Percentiles rank a stretch among this genome's conserved stretches.
These are phyloP conservation scores for Truncatella angustata DNA, from an alignment of 2,329 filamentous ascomycete genomes.

Conservation along the genomic window DNA sequence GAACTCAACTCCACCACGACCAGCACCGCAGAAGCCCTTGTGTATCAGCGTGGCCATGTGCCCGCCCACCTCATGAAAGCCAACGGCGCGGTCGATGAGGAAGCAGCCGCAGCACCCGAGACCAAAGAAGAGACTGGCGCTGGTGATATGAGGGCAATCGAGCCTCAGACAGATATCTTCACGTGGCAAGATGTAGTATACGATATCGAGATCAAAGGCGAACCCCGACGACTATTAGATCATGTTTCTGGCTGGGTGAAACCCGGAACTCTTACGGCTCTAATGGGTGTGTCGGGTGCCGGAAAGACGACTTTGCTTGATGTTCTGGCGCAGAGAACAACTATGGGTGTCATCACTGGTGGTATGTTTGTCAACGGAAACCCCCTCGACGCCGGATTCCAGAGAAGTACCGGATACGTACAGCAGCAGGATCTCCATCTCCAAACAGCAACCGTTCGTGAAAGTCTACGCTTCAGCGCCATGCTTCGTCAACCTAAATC, in stretches of 20 bases:
- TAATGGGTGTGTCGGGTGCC: constrained; percentile 71
- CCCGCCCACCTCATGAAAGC: constrained; percentile 38
- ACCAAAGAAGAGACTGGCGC: neutral
- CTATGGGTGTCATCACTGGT: constrained; percentile 68
- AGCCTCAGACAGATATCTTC: constrained; percentile 53
- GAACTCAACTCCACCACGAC: constrained; percentile 64
- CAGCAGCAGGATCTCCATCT: constrained; percentile 70
- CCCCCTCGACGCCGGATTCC: constrained; percentile 62
- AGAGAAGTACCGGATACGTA: constrained; percentile 67
- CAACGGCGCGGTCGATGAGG: constrained; percentile 28
- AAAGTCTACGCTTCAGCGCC: constrained; percentile 64
- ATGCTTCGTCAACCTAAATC: constrained; percentile 61
- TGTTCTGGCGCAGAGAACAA: constrained; percentile 66
- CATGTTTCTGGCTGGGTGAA: constrained; percentile 87
- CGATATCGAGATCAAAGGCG: constrained; percentile 69
- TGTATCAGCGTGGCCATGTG: constrained; percentile 59
- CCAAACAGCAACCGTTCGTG: constrained; percentile 62
- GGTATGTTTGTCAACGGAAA: constrained; percentile 68
- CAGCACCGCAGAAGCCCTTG: constrained; percentile 66
- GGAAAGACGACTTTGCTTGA: constrained; percentile 73
- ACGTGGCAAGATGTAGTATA: constrained; percentile 78
- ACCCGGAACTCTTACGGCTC: constrained; percentile 79
- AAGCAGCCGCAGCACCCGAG: constrained; percentile 6
- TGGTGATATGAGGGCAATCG: neutral
- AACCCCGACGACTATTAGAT: constrained; percentile 70